These are phyloP conservation scores for Backusella mclennaniae DNA, from an alignment of 192 early-diverging fungal genomes.

Conservation along the genomic window DNA sequence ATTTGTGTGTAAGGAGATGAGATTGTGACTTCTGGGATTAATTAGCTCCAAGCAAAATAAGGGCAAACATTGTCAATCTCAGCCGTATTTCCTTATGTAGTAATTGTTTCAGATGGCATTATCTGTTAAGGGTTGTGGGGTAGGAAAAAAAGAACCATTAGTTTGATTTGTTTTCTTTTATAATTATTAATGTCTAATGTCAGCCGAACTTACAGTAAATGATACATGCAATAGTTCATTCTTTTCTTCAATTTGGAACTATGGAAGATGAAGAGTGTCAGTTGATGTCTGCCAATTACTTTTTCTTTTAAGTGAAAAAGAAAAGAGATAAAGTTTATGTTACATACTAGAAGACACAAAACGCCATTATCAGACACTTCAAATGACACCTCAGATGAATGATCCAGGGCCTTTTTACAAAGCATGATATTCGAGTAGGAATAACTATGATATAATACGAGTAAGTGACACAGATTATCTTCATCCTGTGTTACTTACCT, in stretches of 20 bases:
- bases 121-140: not conserved
- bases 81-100: slow-evolving; percentile 15
- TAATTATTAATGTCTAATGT: not conserved
- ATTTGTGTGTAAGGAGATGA: not conserved
- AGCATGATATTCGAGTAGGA: slow-evolving; percentile 1
- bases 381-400: slow-evolving; percentile 8
- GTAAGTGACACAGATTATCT: slow-evolving; percentile 1
- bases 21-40: slow-evolving; percentile 1
- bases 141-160: not conserved
- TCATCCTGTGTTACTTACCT: slow-evolving; percentile 13
- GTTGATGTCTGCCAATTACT: not conserved
- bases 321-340: too few species aligned
- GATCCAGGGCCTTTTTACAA: not conserved
- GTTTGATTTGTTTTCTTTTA: not conserved
- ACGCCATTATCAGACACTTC: not conserved
- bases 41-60: not conserved
- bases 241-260: slow-evolving; percentile 12
- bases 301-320: not conserved
- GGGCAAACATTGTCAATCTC: slow-evolving; percentile 1
- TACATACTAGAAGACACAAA: slow-evolving; percentile 3
- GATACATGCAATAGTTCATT: slow-evolving; percentile 5
- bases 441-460: slow-evolving; percentile 6
- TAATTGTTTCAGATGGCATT: slow-evolving; percentile 14
- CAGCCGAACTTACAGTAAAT: slow-evolving; percentile 7
- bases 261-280: not conserved